Percentiles rank a stretch among this genome's conserved stretches.
phyloP scores from a whole-genome alignment of 2,329 filamentous ascomycete species.

The Massarina eburnea region DNA sequence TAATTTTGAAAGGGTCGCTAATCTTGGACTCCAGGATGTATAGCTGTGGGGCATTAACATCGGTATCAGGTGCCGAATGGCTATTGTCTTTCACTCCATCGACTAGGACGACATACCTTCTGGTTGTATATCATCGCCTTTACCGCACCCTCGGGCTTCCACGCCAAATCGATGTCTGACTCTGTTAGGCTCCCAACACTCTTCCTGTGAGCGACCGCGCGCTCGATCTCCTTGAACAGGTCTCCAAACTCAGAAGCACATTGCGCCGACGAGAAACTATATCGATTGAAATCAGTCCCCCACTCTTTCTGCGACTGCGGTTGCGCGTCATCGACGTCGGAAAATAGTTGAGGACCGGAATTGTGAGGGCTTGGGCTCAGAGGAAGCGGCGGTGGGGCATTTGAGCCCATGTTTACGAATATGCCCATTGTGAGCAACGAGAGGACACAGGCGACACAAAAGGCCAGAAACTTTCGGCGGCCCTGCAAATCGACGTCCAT shows the following conservation, averaged over 20 bases:
- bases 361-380: background rate
- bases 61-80: background rate
- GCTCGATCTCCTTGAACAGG: constrained; percentile 27
- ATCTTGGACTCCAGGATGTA: constrained; percentile 34
- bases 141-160: constrained; percentile 19
- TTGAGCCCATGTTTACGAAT: too few relatives aligned
- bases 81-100: too few relatives aligned
- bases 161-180: constrained; percentile 23
- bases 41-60: constrained; percentile 19
- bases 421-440: too few relatives aligned
- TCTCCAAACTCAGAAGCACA: constrained; percentile 22
- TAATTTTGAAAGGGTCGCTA: constrained; percentile 19
- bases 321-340: background rate
- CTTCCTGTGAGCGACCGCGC: constrained; percentile 13
- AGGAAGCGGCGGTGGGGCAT: too few relatives aligned
- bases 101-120: constrained; percentile 16
- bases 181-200: constrained; percentile 13
- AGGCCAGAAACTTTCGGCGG: too few relatives aligned
- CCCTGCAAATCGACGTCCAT: too few relatives aligned
- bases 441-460: too few relatives aligned
- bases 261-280: constrained; percentile 15
- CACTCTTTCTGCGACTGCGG: background rate
- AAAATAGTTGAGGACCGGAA: background rate
- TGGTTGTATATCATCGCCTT: constrained; percentile 34
- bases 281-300: constrained; percentile 2